Percentiles rank a stretch among this genome's conserved stretches.
Conservation (phyloP, 768 basidiomycete species). For the Suillus spraguei region DNA sequence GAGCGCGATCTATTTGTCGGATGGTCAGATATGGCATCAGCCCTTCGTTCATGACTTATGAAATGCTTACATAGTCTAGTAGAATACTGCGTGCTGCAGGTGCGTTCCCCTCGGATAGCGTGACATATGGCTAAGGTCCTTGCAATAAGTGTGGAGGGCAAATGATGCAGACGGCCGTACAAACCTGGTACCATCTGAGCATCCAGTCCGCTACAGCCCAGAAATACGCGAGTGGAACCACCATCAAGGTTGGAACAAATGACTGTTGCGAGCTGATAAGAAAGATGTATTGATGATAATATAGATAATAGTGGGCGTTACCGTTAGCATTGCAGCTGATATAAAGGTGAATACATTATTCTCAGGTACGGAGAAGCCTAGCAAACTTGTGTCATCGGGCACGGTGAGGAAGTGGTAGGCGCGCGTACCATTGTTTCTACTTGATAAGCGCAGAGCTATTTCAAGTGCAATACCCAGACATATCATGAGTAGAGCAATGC, state of each 20-base stretch:
- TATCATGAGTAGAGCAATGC: constrained; percentile 46
- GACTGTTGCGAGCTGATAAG: constrained; percentile 38
- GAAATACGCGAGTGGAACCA: constrained; percentile 51
- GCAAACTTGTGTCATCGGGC: background rate
- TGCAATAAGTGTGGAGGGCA: background rate
- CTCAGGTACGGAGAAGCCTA: constrained; percentile 57
- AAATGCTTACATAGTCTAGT: constrained; percentile 58
- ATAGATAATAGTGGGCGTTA: constrained; percentile 29
- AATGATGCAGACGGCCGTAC: constrained; percentile 14
- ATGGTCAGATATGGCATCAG: background rate
- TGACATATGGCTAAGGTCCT: constrained; percentile 57
- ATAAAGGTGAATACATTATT: constrained; percentile 51
- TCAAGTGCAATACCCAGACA: constrained; percentile 50
- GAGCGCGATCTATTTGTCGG: constrained; percentile 38
- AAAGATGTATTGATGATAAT: background rate
- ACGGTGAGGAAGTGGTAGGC: constrained; percentile 15
- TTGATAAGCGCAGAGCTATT: constrained; percentile 45
- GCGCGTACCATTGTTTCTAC: constrained; percentile 43
- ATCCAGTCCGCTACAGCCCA: constrained; percentile 58
- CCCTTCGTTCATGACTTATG: background rate
- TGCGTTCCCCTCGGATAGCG: constrained; percentile 53
- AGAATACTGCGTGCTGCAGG: constrained; percentile 62
- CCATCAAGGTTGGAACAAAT: constrained; percentile 56
- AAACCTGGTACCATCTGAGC: constrained; percentile 60
- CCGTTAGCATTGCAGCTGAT: constrained; percentile 47